A percentile compares a stretch with the other conserved stretches of the same genome.
Evolutionary conservation across 2,329 filamentous ascomycete species (phyloP).

Genomic region (Drechmeria coniospora): DNA sequence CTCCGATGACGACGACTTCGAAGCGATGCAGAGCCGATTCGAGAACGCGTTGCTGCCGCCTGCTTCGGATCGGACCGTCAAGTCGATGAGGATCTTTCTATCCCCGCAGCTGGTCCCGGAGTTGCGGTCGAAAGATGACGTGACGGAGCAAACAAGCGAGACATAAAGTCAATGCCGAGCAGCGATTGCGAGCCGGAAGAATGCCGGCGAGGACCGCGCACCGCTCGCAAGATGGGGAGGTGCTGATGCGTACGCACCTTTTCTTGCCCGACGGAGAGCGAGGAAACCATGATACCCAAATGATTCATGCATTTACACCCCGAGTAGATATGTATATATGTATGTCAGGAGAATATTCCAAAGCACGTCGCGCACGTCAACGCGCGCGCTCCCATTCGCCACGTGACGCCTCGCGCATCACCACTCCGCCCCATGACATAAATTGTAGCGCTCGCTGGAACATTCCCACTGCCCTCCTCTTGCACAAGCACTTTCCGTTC

Average conservation of each 20-base stretch:
- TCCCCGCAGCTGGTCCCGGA: slow-evolving; percentile 37
- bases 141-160: slow-evolving; percentile 31
- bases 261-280: no score
- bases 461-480: no score
- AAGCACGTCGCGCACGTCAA: no score
- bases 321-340: slow-evolving; percentile 2
- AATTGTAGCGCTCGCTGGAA: no score
- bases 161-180: slow-evolving; percentile 5
- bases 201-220: background rate
- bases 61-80: slow-evolving; percentile 28
- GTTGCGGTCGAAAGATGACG: slow-evolving; percentile 31
- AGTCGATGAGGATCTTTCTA: slow-evolving; percentile 46
- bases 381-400: no score
- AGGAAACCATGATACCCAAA: slow-evolving; percentile 4
- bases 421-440: no score
- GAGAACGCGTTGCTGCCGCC: slow-evolving; percentile 34
- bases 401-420: no score
- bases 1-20: slow-evolving; percentile 32
- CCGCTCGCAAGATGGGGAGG: no score
- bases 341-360: no score
- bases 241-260: no score
- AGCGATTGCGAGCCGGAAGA: background rate
- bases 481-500: no score
- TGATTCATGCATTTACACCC: slow-evolving; percentile 1
- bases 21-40: slow-evolving; percentile 41